Base-by-base conservation (phyloP, 208 protist genomes). In the Trypanosoma mega region DNA sequence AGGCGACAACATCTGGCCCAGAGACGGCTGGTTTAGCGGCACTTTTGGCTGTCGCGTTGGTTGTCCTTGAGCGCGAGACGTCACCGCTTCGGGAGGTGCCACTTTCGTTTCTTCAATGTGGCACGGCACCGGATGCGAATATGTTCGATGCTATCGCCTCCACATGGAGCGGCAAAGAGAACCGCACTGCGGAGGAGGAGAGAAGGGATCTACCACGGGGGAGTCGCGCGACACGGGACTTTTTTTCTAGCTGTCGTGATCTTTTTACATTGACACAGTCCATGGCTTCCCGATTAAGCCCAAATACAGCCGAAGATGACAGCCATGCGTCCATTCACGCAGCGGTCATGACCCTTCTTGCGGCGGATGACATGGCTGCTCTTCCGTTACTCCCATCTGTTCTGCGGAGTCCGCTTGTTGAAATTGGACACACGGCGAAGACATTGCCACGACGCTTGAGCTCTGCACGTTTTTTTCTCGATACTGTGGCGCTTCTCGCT, bases 401-500 rank as follows among this genome's bases (percentile, higher is more conserved):
- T 4, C 51, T 90, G 20, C 80, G 82, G 3, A 27, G 26, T 3
- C 47, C 61, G 14, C 56, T 93, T 18, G 60, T 67, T 1, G 36
- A 67, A 14, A 59, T 84, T 46, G 80, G 79, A 55, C 65, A 82
- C 43, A 55, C 64, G 12, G 55, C 74, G 0, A 51, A 65, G 23
- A 16, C 50, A 3, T 74, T 80, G 23, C 63, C 80, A 23, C 56
- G 57, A 16, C 76, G 72, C 7, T 39, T 87, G 23, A 16, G 57
- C 12, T 59, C 74, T 16, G 72, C 79, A 12, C 54, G 46, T 14
- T 72, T 59, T 24, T 76, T 93, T 37, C 29, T 88, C 7, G 60
- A 76, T 8, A 66, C 80, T 6, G 52, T 90, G 27, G 69, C 81
- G 23, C 81, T 93, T 41, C 79, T 87, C 50, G 71, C 76, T 1